Percentiles rank a stretch among this genome's conserved stretches.
These are phyloP conservation scores for Floccularia luteovirens DNA, from an alignment of 768 basidiomycete genomes.

Conservation along the genomic window DNA sequence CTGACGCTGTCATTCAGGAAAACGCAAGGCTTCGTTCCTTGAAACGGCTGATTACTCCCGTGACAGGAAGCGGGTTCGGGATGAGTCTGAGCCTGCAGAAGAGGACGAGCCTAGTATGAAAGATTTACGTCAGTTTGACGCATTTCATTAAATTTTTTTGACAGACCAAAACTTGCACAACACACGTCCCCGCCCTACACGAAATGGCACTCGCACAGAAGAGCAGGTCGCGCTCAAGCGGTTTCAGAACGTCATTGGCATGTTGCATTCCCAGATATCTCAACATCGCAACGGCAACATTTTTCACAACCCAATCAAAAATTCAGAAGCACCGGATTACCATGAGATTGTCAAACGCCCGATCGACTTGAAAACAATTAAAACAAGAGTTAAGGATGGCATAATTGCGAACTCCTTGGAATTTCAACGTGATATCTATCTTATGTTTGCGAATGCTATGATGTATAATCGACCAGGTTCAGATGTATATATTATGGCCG, in stretches of 20 bases:
- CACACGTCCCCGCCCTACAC: slow-evolving; percentile 21
- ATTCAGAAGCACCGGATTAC: slow-evolving; percentile 86
- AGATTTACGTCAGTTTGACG: slow-evolving; percentile 5
- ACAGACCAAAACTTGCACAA: slow-evolving; percentile 22
- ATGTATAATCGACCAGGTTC: slow-evolving; percentile 90
- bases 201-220: slow-evolving; percentile 31
- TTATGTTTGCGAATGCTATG: slow-evolving; percentile 97
- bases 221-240: slow-evolving; percentile 55
- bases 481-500: slow-evolving; percentile 85
- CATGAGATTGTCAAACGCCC: slow-evolving; percentile 89
- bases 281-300: slow-evolving; percentile 85
- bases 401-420: slow-evolving; percentile 74
- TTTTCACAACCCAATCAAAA: slow-evolving; percentile 86
- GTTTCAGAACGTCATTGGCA: slow-evolving; percentile 75
- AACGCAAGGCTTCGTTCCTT: slow-evolving; percentile 55
- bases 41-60: slow-evolving; percentile 39
- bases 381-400: slow-evolving; percentile 79
- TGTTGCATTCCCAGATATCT: slow-evolving; percentile 77
- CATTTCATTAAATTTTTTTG: slow-evolving; percentile 1
- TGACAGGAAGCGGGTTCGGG: slow-evolving; percentile 53
- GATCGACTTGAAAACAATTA: slow-evolving; percentile 93
- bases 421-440: slow-evolving; percentile 81
- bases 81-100: slow-evolving; percentile 60
- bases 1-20: slow-evolving; percentile 27
- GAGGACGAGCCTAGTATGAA: slow-evolving; percentile 52